Evolutionary conservation across 768 basidiomycete species (phyloP), one percentile per base, ranked within the genome.

Genomic region (Pleurotus giganteus): DNA sequence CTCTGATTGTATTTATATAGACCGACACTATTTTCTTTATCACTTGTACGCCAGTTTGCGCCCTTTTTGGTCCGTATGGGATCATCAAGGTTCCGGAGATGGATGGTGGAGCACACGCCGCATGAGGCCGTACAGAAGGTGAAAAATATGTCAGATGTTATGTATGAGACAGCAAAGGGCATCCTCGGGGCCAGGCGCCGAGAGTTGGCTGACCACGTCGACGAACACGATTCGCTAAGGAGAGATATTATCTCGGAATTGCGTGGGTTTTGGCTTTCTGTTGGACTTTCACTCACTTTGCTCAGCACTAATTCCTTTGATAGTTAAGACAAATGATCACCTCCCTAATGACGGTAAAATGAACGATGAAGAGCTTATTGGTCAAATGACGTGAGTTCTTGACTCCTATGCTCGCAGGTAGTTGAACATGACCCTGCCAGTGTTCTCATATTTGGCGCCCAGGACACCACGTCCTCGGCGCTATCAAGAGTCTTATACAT

Each of bases 241-340:
- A 81, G 76, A 55, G 80, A 82, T 64, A 74, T 83, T 28, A 79
- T 80, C 53, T 78, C 76, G 55, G 67, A 77, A 28, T 66, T 83
- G 34, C 62, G 81, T 82, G 58, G 61, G 78, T 60, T 1, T 19
- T 34, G n/a, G n/a, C 28, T 26, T 36, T 6, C 23, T 54, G 1
- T n/a, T 53, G 11, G 4, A 12, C 17, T 32, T 2, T 51, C 15
- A 12, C 9, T 42, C 27, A 11, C 26, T 24, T 51, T 55, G 4
- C 47, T 13, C 32, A 62, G 49, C 12, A 26, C 5, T 51, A 6
- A 21, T 23, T 29, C 2, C 47, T 44, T 7, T 46, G 42, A 13
- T 32, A 76, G 74, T 76, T 12, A 60, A 66, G 53, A 72, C 68
- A 4, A 81, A 80, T 56, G 70, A 71, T 42, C 56, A 60, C 17